Percentiles rank a stretch among this genome's conserved stretches.
phyloP scores from a whole-genome alignment of 2,329 filamentous ascomycete genomes.

The Verticillium isaacii region DNA sequence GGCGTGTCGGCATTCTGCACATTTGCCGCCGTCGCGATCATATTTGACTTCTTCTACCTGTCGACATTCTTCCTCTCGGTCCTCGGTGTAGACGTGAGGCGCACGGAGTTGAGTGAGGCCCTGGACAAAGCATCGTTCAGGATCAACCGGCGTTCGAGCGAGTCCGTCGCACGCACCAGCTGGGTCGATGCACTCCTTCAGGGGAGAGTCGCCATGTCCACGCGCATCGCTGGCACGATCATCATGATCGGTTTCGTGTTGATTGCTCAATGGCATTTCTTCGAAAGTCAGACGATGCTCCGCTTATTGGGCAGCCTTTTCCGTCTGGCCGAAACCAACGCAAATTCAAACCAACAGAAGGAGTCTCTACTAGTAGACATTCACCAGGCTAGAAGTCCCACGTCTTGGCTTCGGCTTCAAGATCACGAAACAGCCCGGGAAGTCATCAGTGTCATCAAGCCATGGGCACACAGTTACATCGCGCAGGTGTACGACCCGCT shows the following conservation, averaged over 20 bases:
- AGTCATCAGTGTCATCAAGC: constrained; percentile 72
- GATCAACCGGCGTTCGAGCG: constrained; percentile 22
- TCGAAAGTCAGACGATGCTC: constrained; percentile 50
- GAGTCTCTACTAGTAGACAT: constrained; percentile 50
- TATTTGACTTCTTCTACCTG: constrained; percentile 74
- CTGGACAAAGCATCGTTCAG: constrained; percentile 52
- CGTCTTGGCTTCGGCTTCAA: constrained; percentile 71
- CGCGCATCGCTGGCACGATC: constrained; percentile 68
- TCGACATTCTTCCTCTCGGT: constrained; percentile 78
- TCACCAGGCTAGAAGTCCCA: constrained; percentile 71
- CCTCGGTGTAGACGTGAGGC: constrained; percentile 71
- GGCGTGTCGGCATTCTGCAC: constrained; percentile 72
- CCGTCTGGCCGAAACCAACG: constrained; percentile 19
- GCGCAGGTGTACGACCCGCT: constrained; percentile 72
- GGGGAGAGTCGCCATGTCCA: constrained; percentile 64
- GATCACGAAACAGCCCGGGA: constrained; percentile 75
- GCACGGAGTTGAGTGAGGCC: constrained; percentile 71
- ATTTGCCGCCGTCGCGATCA: constrained; percentile 69
- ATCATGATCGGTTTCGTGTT: constrained; percentile 70
- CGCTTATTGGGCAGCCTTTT: constrained; percentile 27
- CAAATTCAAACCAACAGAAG: constrained; percentile 11
- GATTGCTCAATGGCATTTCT: constrained; percentile 74
- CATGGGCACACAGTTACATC: constrained; percentile 64
- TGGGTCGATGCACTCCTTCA: constrained; percentile 61
- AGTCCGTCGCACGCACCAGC: constrained; percentile 31